Evolutionary conservation across 495 filamentous ascomycete genomes (phyloP), one percentile per base, ranked within the genome.

Genomic region (Hyphodiscus hymeniophilus): DNA sequence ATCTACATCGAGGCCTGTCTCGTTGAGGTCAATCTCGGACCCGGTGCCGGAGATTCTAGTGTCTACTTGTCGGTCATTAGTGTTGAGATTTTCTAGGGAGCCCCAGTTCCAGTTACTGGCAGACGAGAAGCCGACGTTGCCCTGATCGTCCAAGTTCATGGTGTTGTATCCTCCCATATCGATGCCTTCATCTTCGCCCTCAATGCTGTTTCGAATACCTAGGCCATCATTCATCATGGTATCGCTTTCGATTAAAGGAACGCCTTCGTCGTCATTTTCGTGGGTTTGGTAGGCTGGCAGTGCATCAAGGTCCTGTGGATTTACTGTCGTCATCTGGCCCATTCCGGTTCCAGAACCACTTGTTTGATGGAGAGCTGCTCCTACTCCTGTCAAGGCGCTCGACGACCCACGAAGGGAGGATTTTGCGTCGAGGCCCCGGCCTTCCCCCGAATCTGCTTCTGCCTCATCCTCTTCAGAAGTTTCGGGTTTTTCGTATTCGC

Each of bases 331-430:
- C 52, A 46, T 52, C 47, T 20, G 47, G 28, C 21, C 50, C 47
- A 40, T 47, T 57, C 21, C 50, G 54, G 43, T 47, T 57, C 24
- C 36, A 65, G 62, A 67, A 76, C 80, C 79, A 83, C 64, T 79
- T 43, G 31, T 40, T 66, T 55, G 74, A 72, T 65, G 83, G 82
- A 62, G 83, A 86, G 66, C 72, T 79, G 63, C 79, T 82, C 66
- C 82, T 73, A 72, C 82, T 86, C 73, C 79, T 74, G 68, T 72
- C 76, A 72, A 85, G 73, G 76, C 80, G 81, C 82, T 85, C 84
- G 84, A 84, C 79, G 77, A 87, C 72, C 83, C 84, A 86, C 71
- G 78, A 72, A 65, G 85, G 82, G 81, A 88, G 76, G 77, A 87
- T 80, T 72, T 70, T 68, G 64, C 83, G 80, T 71, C 86, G 82